These are phyloP conservation scores for Mortierella claussenii DNA, from an alignment of 192 early-diverging fungal genomes.

Conservation along the genomic window DNA sequence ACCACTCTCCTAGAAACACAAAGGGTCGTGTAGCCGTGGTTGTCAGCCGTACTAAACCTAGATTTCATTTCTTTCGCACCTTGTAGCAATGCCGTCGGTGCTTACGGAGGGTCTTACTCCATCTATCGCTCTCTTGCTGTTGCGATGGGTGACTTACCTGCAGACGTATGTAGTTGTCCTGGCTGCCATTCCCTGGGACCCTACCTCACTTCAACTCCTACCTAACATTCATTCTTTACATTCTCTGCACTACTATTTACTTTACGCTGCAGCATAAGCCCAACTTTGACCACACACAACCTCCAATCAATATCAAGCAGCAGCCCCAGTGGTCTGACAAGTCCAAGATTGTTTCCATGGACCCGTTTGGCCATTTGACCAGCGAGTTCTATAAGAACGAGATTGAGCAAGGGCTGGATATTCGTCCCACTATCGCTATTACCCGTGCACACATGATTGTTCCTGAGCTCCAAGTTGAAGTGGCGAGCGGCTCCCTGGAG, in stretches of 20 bases:
- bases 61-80: background rate
- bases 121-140: conserved; percentile 93
- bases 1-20: background rate
- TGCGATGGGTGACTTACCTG: conserved; percentile 85
- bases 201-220: background rate
- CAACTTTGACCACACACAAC: conserved; percentile 88
- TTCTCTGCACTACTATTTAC: background rate
- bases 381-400: conserved; percentile 69
- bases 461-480: conserved; percentile 85
- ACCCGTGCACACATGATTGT: conserved; percentile 97
- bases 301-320: conserved; percentile 84
- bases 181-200: too few species aligned
- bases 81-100: conserved; percentile 91
- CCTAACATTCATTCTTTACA: background rate
- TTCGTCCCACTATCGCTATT: conserved; percentile 92
- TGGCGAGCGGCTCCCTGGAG: conserved; percentile 67
- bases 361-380: conserved; percentile 90
- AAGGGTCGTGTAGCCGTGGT: background rate
- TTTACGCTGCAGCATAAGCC: conserved; percentile 79
- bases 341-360: conserved; percentile 92
- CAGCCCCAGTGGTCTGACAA: conserved; percentile 83
- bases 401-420: conserved; percentile 77
- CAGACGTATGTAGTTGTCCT: conserved; percentile 48
- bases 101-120: conserved; percentile 92
- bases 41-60: background rate